A percentile compares a stretch with the other conserved stretches of the same genome.
phyloP scores from a whole-genome alignment of 2,329 filamentous ascomycete genomes.

The Cercospora zeae-maydis region DNA sequence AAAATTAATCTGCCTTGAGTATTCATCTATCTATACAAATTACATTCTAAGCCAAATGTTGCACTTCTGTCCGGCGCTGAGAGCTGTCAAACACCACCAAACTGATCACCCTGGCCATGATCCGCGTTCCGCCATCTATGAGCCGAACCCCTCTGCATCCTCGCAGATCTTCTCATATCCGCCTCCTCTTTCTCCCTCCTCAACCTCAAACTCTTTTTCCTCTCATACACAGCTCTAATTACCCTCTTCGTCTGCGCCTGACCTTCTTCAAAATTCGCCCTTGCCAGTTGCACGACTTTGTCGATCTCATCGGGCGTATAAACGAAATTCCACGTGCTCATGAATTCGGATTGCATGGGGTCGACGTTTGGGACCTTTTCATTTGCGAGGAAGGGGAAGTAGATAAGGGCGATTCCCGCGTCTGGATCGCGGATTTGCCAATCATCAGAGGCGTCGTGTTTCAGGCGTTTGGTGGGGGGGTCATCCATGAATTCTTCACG shows the following conservation, averaged over 20 bases:
- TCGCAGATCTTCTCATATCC: conserved; percentile 25
- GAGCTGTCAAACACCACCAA: conserved; percentile 18
- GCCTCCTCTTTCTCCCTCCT: conserved; percentile 46
- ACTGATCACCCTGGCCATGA: conserved; percentile 28
- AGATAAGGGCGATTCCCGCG: conserved; percentile 83
- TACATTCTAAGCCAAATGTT: neutral
- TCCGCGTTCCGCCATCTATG: conserved; percentile 24
- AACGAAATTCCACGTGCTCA: conserved; percentile 97
- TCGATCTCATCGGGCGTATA: conserved; percentile 91
- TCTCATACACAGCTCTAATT: conserved; percentile 84
- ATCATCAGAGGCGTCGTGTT: conserved; percentile 49
- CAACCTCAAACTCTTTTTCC: conserved; percentile 70
- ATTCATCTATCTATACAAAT: neutral
- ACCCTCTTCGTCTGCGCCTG: conserved; percentile 72
- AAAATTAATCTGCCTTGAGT: neutral
- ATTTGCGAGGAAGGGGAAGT: conserved; percentile 86
- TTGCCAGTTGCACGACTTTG: conserved; percentile 73
- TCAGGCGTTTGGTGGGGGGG: conserved; percentile 17
- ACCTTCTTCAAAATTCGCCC: conserved; percentile 83
- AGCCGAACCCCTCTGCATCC: conserved; percentile 21
- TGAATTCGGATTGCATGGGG: conserved; percentile 75
- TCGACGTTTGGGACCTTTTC: conserved; percentile 76
- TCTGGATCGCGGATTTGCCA: conserved; percentile 67
- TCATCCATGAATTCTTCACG: conserved; percentile 29
- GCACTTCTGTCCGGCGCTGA: neutral